Base-by-base conservation (phyloP, 306 rosid genomes). In the Glycine latifolia region DNA sequence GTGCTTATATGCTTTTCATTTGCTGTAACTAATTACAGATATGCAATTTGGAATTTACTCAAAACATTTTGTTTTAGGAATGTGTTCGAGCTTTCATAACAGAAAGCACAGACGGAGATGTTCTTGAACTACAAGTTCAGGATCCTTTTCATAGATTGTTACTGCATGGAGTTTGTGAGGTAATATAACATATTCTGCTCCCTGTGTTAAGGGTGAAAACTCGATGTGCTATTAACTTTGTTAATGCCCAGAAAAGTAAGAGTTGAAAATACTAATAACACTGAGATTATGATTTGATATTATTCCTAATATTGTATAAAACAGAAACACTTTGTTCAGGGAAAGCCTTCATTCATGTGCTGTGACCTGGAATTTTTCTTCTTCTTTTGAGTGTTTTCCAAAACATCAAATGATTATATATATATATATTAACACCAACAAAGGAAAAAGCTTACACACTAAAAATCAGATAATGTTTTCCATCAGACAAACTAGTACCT, bases 81-180 rank as follows among this genome's bases (percentile, higher is more conserved):
- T 85, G 93, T 67, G 72, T 93, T 67, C 85, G 94, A 41, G 71
- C 80, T 55, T 95, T 87, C 89, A 79, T 91, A 37, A 75, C 83
- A 2, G 90, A 85, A 15, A 33, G 85, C 77, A 39, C 80, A n/a
- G 92, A 84, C 6, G 87, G 79, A 65, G 90, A 87, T 62, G 81
- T 69, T 77, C 93, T 95, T 14, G 80, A 77, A 65, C 87, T 95
- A 4, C 92, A 56, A 52, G 82, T 93, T 72, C 91, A 87, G 80
- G 97, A 93, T 67, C 99, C 99, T 66, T 92, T 93, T 55, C 97
- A 90, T 75, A 78, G 99, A 80, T 76, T 95, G 81, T 83, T 93
- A 83, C 88, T 95, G 66, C 99, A 95, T 81, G 99, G 99, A 14
- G 94, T 95, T 52, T 95, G 98, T 69, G 99, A 95, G 98, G 99